Percentiles rank a stretch among this genome's conserved stretches.
These are phyloP conservation scores for Trichophyton verrucosum DNA, from an alignment of 2,329 filamentous ascomycete genomes.

Conservation along the genomic window DNA sequence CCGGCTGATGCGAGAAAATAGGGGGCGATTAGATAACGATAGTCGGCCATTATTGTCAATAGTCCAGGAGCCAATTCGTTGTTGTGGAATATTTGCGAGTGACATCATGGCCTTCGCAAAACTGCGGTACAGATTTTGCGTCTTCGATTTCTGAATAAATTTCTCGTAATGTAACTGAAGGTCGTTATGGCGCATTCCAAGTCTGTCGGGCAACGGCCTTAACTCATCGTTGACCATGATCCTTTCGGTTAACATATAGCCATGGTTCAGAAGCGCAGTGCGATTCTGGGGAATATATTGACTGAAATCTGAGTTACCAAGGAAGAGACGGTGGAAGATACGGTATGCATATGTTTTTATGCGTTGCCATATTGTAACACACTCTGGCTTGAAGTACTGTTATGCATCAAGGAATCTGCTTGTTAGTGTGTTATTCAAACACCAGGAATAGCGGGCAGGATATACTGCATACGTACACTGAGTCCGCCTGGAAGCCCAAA, in stretches of 20 bases:
- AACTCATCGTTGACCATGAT: slow-evolving; percentile 4
- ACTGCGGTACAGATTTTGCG: slow-evolving; percentile 13
- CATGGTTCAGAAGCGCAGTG: slow-evolving; percentile 5
- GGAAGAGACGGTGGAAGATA: slow-evolving; percentile 1
- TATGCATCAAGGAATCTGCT: neutral
- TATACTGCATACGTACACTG: slow-evolving; percentile 8
- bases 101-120: slow-evolving; percentile 13
- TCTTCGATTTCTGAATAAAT: neutral
- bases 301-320: neutral
- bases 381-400: slow-evolving; percentile 10
- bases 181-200: slow-evolving; percentile 9
- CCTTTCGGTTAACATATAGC: slow-evolving; percentile 13
- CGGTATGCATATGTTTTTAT: slow-evolving; percentile 9
- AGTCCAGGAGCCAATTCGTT: slow-evolving; percentile 16
- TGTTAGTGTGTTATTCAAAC: neutral
- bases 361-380: slow-evolving; percentile 8
- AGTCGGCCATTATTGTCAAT: slow-evolving; percentile 15
- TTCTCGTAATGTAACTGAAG: slow-evolving; percentile 4
- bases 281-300: slow-evolving; percentile 9
- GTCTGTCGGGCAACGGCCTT: slow-evolving; percentile 7
- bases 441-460: neutral
- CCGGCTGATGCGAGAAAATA: slow-evolving; percentile 13
- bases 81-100: slow-evolving; percentile 10
- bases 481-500: slow-evolving; percentile 17
- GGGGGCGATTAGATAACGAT: slow-evolving; percentile 15